These are phyloP conservation scores for Moniliella sp. DNA, from an alignment of 1,284 basidiomycete genomes.

Conservation along the genomic window DNA sequence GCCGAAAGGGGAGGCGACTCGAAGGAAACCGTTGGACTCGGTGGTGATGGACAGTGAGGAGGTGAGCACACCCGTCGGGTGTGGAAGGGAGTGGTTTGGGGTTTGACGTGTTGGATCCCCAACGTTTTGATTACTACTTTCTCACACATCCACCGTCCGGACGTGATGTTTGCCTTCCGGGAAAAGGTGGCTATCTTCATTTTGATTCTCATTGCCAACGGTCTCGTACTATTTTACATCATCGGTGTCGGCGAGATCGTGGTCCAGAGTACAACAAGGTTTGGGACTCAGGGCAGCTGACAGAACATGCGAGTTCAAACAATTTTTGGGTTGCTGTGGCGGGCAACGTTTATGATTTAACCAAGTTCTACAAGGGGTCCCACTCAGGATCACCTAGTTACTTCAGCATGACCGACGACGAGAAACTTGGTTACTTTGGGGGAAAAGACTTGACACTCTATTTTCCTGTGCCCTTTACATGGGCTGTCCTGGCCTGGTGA, in stretches of 20 bases:
- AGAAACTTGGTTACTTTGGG: constrained; percentile 54
- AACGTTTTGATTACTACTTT: constrained; percentile 50
- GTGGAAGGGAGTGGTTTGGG: constrained; percentile 60
- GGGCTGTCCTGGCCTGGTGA: constrained; percentile 46
- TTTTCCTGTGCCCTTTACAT: constrained; percentile 46
- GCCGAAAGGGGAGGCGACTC: constrained; percentile 15
- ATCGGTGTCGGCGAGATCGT: constrained; percentile 64
- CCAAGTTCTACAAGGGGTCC: constrained; percentile 60
- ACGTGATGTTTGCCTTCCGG: constrained; percentile 79
- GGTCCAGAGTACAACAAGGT: constrained; percentile 71
- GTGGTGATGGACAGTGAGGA: constrained; percentile 64
- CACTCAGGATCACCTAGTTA: constrained; percentile 50
- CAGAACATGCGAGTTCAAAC: constrained; percentile 47
- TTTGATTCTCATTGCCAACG: constrained; percentile 67
- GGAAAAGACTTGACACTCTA: constrained; percentile 62
- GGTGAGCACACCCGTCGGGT: constrained; percentile 45
- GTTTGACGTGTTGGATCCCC: constrained; percentile 79
- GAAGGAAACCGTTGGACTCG: constrained; percentile 37
- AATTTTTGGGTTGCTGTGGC: constrained; percentile 72
- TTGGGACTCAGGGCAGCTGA: constrained; percentile 57
- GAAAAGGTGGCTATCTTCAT: constrained; percentile 85
- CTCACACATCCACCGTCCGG: constrained; percentile 75
- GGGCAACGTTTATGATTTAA: constrained; percentile 73
- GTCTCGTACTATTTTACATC: constrained; percentile 45
- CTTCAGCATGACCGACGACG: constrained; percentile 56